These are phyloP conservation scores for Trametes pubescens DNA, from an alignment of 1,284 basidiomycete genomes.

Conservation along the genomic window DNA sequence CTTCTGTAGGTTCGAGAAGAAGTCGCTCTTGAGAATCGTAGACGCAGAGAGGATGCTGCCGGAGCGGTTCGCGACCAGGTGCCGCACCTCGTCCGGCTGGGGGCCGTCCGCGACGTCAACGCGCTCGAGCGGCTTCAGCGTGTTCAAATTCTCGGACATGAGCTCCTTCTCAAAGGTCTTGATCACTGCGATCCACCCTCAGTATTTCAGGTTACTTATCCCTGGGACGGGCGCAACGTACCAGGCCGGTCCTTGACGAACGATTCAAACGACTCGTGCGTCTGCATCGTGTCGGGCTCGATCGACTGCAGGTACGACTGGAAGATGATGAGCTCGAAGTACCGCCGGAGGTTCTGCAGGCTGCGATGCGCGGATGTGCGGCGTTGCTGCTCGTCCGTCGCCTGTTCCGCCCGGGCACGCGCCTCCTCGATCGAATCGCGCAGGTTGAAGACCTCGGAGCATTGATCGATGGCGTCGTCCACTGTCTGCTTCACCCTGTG, in stretches of 20 bases:
- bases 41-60: conserved; percentile 92
- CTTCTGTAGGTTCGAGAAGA: conserved; percentile 95
- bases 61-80: conserved; percentile 85
- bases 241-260: conserved; percentile 87
- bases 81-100: conserved; percentile 87
- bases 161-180: conserved; percentile 96
- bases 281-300: conserved; percentile 81
- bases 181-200: conserved; percentile 66
- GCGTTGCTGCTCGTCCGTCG: conserved; percentile 76
- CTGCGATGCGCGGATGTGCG: conserved; percentile 76
- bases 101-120: conserved; percentile 79
- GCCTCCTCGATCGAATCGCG: conserved; percentile 91
- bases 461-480: conserved; percentile 92
- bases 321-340: conserved; percentile 94
- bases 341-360: conserved; percentile 83
- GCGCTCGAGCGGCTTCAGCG: conserved; percentile 87
- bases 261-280: conserved; percentile 80
- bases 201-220: background rate
- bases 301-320: conserved; percentile 93
- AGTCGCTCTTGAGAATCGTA: conserved; percentile 97
- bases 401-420: conserved; percentile 77
- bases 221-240: conserved; percentile 42
- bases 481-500: conserved; percentile 88
- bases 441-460: conserved; percentile 85
- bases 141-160: conserved; percentile 78